phyloP scores from a whole-genome alignment of 495 filamentous ascomycete genomes.

The Penicillium taxi region DNA sequence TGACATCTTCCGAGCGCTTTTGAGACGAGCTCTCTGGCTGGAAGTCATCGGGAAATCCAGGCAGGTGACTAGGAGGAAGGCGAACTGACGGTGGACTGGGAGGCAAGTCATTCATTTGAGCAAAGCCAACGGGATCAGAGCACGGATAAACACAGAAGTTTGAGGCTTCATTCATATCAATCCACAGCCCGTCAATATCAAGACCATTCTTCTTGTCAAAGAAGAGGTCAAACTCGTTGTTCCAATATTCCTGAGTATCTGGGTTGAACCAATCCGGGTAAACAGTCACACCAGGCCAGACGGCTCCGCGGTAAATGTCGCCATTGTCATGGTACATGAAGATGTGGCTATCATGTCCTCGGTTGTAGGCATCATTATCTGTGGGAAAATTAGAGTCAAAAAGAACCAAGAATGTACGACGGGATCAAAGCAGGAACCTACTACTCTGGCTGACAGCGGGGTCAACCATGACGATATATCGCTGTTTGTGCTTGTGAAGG shows the following conservation, averaged over 20 bases:
- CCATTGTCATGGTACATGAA: slow-evolving; percentile 61
- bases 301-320: slow-evolving; percentile 60
- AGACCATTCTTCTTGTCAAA: slow-evolving; percentile 59
- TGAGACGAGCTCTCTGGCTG: slow-evolving; percentile 42
- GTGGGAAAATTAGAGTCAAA: neutral
- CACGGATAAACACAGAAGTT: slow-evolving; percentile 74
- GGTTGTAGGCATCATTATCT: slow-evolving; percentile 58
- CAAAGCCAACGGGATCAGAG: slow-evolving; percentile 46
- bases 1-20: slow-evolving; percentile 11
- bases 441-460: slow-evolving; percentile 54
- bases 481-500: slow-evolving; percentile 65
- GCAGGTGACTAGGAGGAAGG: slow-evolving; percentile 49
- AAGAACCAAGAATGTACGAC: no score
- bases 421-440: slow-evolving; percentile 14
- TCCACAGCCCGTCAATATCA: slow-evolving; percentile 82
- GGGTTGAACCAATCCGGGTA: slow-evolving; percentile 82
- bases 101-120: slow-evolving; percentile 50
- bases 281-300: slow-evolving; percentile 76
- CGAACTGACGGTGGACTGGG: slow-evolving; percentile 60
- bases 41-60: slow-evolving; percentile 65
- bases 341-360: slow-evolving; percentile 51
- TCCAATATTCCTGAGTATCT: slow-evolving; percentile 63
- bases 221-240: slow-evolving; percentile 60
- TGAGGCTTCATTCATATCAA: slow-evolving; percentile 75
- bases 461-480: slow-evolving; percentile 85